Evolutionary conservation across 2,329 filamentous ascomycete genomes (phyloP), one percentile per base, ranked within the genome.

Genomic region (Curvularia eragrostidis): DNA sequence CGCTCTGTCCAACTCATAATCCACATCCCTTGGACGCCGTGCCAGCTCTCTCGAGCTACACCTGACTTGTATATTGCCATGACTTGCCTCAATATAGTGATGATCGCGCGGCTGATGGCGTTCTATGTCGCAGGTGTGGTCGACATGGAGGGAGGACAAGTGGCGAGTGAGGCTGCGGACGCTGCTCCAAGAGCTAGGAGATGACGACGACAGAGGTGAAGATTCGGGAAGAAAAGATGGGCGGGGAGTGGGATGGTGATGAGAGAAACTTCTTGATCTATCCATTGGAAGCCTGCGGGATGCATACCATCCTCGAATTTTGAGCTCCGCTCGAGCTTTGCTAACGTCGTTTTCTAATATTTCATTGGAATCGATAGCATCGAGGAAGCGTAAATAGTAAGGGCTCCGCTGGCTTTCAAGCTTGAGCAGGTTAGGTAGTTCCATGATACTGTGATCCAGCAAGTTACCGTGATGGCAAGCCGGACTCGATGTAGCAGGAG

Each of bases 391-490:
- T 7, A 52, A 30, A 19, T 59, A 55, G 30, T 64, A 61, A 2
- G 48, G 34, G 39, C 65, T 12, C 15, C 67, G 48, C 1, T 67
- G 63, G 21, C 47, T 52, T 48, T 70, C 59, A n/a, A 73, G 41
- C 48, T 71, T 71, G 21, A 68, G 50, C 0, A 72, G 52, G 44
- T 73, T 72, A 1, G 60, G 58, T 2, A 58, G 61, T 42, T 69
- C 68, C 5, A 50, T 26, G 24, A 8, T 53, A 3, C 18, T 48
- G 24, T 54, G 30, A 5, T 18, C 42, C 5, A 36, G n/a, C 1
- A 26, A 23, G 1, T 19, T 19, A 13, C 24, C 34, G 19, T 41
- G 24, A 9, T 41, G 28, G 24, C 10, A 30, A 18, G 28, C 44
- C n/a, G 43, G 24, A 1, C 7, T 48, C 12, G 32, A 32, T 3